Conservation (phyloP, 2,329 filamentous ascomycete species). For the Penicillium corylophilum region DNA sequence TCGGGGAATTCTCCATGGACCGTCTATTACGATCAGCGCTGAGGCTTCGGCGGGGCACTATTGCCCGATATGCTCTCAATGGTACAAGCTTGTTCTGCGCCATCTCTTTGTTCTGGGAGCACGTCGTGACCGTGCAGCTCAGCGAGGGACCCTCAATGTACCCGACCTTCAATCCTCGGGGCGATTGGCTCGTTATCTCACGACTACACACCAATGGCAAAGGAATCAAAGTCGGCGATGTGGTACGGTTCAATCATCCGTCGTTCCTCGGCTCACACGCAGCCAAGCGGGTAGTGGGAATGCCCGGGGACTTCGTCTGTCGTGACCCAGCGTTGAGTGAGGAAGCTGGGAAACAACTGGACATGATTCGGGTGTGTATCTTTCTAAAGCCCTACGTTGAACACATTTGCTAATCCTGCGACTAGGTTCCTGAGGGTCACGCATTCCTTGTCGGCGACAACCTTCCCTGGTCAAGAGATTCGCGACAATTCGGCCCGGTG, state of each 20-base stretch:
- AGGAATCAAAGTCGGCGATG: slow-evolving; percentile 71
- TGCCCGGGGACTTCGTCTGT: slow-evolving; percentile 62
- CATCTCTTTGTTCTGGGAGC: slow-evolving; percentile 47
- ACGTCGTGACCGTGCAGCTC: slow-evolving; percentile 60
- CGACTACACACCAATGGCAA: slow-evolving; percentile 69
- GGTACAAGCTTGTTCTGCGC: slow-evolving; percentile 37
- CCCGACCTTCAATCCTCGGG: slow-evolving; percentile 70
- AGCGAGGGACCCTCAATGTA: slow-evolving; percentile 82
- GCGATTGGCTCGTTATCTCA: slow-evolving; percentile 69
- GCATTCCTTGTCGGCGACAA: slow-evolving; percentile 93
- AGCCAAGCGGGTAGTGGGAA: slow-evolving; percentile 75
- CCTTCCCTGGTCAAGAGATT: slow-evolving; percentile 78
- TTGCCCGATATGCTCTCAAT: slow-evolving; percentile 32
- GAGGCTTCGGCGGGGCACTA: slow-evolving; percentile 20
- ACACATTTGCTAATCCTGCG: slow-evolving; percentile 1
- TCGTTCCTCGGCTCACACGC: slow-evolving; percentile 60
- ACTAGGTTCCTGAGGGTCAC: slow-evolving; percentile 82
- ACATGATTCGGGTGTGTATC: slow-evolving; percentile 52
- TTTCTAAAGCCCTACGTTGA: not conserved
- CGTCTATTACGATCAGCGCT: slow-evolving; percentile 30
- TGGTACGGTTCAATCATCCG: slow-evolving; percentile 77
- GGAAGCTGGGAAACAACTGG: slow-evolving; percentile 30
- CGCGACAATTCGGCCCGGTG: slow-evolving; percentile 79
- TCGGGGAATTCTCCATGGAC: slow-evolving; percentile 24
- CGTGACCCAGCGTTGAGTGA: slow-evolving; percentile 40